Conservation (phyloP, 2,329 filamentous ascomycete species). For the Trichoderma sp. region DNA sequence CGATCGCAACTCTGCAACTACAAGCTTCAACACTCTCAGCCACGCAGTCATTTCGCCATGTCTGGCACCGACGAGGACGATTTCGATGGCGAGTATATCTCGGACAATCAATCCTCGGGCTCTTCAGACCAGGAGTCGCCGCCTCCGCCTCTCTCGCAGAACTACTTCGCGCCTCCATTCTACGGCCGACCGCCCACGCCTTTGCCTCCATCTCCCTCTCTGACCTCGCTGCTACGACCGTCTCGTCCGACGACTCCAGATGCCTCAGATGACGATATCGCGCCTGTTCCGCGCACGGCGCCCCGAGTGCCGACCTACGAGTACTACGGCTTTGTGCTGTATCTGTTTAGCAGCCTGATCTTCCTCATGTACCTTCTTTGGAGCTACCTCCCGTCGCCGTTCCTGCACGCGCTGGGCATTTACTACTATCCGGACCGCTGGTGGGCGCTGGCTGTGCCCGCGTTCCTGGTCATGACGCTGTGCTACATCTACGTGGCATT, state of each 20-base stretch:
- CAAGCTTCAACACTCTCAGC: not conserved
- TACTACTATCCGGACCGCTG: conserved; percentile 96
- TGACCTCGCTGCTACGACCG: conserved; percentile 86
- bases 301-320: conserved; percentile 98
- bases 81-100: conserved; percentile 34
- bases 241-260: conserved; percentile 93
- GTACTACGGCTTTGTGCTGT: conserved; percentile 97
- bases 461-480: conserved; percentile 82
- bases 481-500: conserved; percentile 94
- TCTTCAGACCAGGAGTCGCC: conserved; percentile 38
- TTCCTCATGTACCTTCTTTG: conserved; percentile 74
- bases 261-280: conserved; percentile 84
- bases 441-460: conserved; percentile 93
- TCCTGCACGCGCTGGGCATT: conserved; percentile 89
- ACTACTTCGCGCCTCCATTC: conserved; percentile 75
- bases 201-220: conserved; percentile 83
- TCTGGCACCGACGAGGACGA: conserved; percentile 34
- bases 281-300: conserved; percentile 78
- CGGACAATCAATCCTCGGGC: conserved; percentile 31
- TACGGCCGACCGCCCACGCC: conserved; percentile 97
- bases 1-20: not conserved
- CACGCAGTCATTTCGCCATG: conserved; percentile 23
- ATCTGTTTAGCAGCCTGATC: conserved; percentile 78
- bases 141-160: conserved; percentile 47
- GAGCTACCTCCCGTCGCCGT: conserved; percentile 88